phyloP scores from a whole-genome alignment of 2,329 filamentous ascomycete species.

The Albophoma yamanashiensis region DNA sequence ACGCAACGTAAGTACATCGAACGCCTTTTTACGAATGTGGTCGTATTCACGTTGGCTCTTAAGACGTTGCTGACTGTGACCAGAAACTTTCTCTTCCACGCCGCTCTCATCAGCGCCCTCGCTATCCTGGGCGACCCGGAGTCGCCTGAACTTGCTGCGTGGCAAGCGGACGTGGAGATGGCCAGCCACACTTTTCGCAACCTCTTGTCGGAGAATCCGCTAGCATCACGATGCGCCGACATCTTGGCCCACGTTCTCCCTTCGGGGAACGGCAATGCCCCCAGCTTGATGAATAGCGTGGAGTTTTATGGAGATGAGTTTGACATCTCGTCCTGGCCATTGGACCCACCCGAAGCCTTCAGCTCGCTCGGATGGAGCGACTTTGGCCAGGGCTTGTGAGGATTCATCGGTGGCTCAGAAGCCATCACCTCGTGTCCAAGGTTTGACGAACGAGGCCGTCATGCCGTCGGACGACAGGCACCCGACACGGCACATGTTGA shows the following conservation, averaged over 20 bases:
- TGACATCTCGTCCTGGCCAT: slow-evolving; percentile 8
- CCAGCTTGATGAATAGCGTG: background rate
- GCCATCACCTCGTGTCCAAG: background rate
- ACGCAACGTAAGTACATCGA: slow-evolving; percentile 9
- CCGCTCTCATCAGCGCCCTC: slow-evolving; percentile 17
- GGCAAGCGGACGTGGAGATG: slow-evolving; percentile 17
- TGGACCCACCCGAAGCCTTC: slow-evolving; percentile 8
- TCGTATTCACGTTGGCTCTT: background rate
- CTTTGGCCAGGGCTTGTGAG: background rate
- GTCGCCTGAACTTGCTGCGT: slow-evolving; percentile 12
- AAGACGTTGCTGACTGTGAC: background rate
- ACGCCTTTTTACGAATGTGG: background rate
- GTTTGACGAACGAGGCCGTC: background rate
- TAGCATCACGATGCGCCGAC: slow-evolving; percentile 16
- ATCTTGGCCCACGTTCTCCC: slow-evolving; percentile 16
- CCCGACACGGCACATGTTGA: background rate
- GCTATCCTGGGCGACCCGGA: slow-evolving; percentile 15
- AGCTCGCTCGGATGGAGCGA: slow-evolving; percentile 4
- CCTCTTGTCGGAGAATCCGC: slow-evolving; percentile 11
- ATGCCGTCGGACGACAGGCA: background rate
- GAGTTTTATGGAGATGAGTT: slow-evolving; percentile 2
- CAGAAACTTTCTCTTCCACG: slow-evolving; percentile 19
- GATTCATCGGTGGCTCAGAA: no score
- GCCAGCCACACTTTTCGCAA: slow-evolving; percentile 13
- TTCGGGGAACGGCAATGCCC: background rate